These are phyloP conservation scores for Hypoxylon sp. DNA, from an alignment of 2,329 filamentous ascomycete genomes.

Conservation along the genomic window DNA sequence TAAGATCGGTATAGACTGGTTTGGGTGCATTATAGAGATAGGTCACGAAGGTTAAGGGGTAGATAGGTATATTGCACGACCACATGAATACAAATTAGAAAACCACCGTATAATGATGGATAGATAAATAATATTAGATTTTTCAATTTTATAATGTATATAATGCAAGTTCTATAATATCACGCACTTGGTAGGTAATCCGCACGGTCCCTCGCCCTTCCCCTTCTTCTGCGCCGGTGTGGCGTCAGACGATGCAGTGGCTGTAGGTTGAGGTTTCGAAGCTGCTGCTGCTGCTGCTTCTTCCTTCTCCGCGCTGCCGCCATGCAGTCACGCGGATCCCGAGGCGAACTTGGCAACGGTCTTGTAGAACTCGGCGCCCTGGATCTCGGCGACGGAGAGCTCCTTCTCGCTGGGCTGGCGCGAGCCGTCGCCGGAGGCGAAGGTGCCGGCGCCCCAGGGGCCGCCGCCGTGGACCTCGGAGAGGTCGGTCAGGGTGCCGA, in stretches of 20 bases:
- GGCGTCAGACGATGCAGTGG: conserved; percentile 25
- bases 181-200: conserved; percentile 77
- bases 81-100: too few species aligned
- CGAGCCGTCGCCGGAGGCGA: conserved; percentile 79
- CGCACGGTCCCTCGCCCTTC: conserved; percentile 75
- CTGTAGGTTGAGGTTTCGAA: conserved; percentile 15
- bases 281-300: too few species aligned
- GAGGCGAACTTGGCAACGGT: conserved; percentile 71
- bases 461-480: conserved; percentile 84
- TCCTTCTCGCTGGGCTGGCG: conserved; percentile 81
- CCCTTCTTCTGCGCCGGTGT: conserved; percentile 48
- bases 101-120: too few species aligned
- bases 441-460: conserved; percentile 94
- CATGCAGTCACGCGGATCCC: conserved; percentile 77
- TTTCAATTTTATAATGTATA: too few species aligned
- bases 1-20: too few species aligned
- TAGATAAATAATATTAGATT: too few species aligned
- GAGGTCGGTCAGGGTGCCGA: conserved; percentile 74
- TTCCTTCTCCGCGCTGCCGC: conserved; percentile 47
- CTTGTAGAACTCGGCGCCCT: conserved; percentile 88
- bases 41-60: too few species aligned
- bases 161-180: conserved; percentile 71
- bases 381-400: conserved; percentile 78
- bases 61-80: too few species aligned
- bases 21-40: too few species aligned